These are phyloP conservation scores for Xylaria sp. DNA, from an alignment of 2,329 filamentous ascomycete genomes.

Conservation along the genomic window DNA sequence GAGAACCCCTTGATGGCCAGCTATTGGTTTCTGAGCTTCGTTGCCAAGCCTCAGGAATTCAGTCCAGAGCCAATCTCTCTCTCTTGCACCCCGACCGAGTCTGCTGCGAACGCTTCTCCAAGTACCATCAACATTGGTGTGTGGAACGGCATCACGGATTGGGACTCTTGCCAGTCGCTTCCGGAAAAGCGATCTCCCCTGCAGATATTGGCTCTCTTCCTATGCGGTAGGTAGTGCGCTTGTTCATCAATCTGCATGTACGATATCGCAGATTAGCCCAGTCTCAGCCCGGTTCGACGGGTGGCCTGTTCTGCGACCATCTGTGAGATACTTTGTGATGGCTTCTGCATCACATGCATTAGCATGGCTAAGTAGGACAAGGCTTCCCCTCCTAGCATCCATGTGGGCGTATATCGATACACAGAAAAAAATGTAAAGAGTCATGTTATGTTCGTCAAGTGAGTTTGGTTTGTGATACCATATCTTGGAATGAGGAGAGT, in stretches of 20 bases:
- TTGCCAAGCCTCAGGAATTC: constrained; percentile 26
- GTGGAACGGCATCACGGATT: not conserved
- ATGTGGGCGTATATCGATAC: not conserved
- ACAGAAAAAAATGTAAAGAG: not conserved
- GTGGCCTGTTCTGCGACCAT: constrained; percentile 45
- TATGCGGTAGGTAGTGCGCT: constrained; percentile 11
- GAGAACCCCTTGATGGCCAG: constrained; percentile 19
- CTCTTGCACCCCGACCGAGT: not conserved
- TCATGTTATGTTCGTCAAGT: constrained; percentile 13
- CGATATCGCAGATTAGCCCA: constrained; percentile 18
- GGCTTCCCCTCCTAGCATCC: not conserved
- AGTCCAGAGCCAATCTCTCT: not conserved
- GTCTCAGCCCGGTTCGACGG: constrained; percentile 25
- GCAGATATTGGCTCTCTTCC: constrained; percentile 16
- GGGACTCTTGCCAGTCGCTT: constrained; percentile 15
- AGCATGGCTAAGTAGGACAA: constrained; percentile 12
- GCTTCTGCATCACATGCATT: constrained; percentile 29
- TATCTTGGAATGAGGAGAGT: constrained; percentile 46
- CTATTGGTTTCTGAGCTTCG: constrained; percentile 34
- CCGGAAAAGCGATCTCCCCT: constrained; percentile 23
- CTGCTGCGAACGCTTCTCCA: not conserved
- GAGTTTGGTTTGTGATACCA: constrained; percentile 22
- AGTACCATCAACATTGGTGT: not conserved
- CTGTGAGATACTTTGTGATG: constrained; percentile 31
- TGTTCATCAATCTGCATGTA: constrained; percentile 30